Conservation (phyloP, 75 land plant species). For the Selaginella moellendorffii region DNA sequence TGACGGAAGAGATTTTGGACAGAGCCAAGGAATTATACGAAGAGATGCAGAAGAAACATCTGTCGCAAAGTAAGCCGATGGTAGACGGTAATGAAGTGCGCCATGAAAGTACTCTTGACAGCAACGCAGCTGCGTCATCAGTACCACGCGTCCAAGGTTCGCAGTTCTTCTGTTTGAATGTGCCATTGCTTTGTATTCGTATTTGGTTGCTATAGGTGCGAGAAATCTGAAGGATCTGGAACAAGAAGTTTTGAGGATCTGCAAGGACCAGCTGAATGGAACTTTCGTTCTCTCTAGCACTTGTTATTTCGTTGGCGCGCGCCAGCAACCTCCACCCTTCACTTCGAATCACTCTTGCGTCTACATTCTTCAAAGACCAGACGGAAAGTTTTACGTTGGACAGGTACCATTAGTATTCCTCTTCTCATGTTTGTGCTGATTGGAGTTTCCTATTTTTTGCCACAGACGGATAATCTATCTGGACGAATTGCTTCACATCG, state of each 20-base stretch:
- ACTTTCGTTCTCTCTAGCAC: constrained; percentile 6
- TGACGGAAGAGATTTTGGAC: constrained; percentile 45
- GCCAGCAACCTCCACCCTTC: constrained; percentile 78
- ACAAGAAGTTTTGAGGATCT: constrained; percentile 23
- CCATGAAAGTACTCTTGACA: no score
- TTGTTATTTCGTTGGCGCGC: constrained; percentile 24
- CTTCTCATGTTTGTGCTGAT: background rate
- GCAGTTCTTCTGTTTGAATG: no score
- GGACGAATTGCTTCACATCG: constrained; percentile 69
- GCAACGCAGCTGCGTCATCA: no score
- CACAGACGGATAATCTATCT: constrained; percentile 67
- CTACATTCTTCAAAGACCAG: constrained; percentile 63
- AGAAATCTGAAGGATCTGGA: constrained; percentile 10
- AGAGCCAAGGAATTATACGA: constrained; percentile 66
- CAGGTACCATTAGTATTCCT: constrained; percentile 31
- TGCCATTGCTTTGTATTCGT: no score
- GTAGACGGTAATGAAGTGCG: no score
- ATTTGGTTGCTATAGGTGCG: no score
- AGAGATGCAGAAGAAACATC: background rate
- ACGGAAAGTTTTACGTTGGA: constrained; percentile 68
- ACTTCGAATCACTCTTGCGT: constrained; percentile 63
- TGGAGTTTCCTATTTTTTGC: background rate
- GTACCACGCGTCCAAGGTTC: no score
- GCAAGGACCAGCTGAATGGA: constrained; percentile 36
- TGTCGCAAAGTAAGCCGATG: no score